Base-by-base conservation (phyloP, 768 basidiomycete genomes). In the Coprinopsis cinerea region DNA sequence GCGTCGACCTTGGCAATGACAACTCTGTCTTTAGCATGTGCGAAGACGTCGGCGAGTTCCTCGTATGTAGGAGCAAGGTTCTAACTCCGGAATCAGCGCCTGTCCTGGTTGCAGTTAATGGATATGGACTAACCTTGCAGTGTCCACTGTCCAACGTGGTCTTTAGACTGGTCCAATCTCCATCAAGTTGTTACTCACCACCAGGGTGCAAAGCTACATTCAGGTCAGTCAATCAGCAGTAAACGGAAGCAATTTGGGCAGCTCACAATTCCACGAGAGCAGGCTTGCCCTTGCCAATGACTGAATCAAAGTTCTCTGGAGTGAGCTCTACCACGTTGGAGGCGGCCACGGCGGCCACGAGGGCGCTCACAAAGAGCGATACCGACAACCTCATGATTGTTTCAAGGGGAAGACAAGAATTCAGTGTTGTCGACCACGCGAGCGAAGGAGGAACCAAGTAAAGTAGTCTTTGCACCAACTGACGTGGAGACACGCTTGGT, bases 231-330 rank as follows among this genome's bases (percentile, higher is more conserved):
- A 51, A 18, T 24, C 4, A 23, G 44, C 36, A 22, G 25, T 17
- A 43, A 25, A 27, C 13, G 23, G 52, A 22, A 32, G 14, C 41
- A 56, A 35, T 34, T 39, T 18, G 14, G 11, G 2, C 22, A 77
- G n/a, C 92, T 66, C 59, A 93, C 91, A 95, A 94, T 69, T 94
- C 92, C 22, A 95, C 89, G 27, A 93, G 75, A 59, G 84, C 90
- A 48, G 89, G 85, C 60, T 79, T 88, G 48, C 85, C 89, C 50
- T 85, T 68, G 44, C 92, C 92, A 59, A 95, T 69, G 49, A 82
- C 64, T 24, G 69, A 56, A 64, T 92, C 85, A 62, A 92, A 96
- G 68, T 85, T 89, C 54, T 75, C 72, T 0, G 86, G 74, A 40
- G 64, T 77, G 40, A 95, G 81, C 6, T 92, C 91, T 37, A 93